Base-by-base conservation (phyloP, 768 basidiomycete genomes). In the Cystobasidium onofrii region DNA sequence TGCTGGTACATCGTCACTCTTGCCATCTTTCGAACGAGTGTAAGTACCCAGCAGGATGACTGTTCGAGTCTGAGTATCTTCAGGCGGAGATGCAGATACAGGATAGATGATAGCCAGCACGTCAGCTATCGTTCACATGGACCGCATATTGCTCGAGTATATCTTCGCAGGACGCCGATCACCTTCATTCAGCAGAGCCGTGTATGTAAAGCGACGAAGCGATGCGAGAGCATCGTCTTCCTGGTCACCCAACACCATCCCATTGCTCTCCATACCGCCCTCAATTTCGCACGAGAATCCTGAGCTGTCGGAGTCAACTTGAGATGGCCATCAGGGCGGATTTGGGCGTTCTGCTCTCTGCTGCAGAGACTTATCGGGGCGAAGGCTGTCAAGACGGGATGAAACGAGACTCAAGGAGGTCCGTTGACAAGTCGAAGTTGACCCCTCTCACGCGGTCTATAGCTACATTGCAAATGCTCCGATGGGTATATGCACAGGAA, bases 1-100 rank as follows among this genome's bases (percentile, higher is more conserved):
- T 1, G 89, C 87, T 36, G 83, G 83, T 1, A 84, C 80, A n/a
- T 82, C 74, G 1, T 76, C 75, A 0, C 31, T 15, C 1, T 41
- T 60, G 73, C 77, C 52, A 52, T 25, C 52, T 73, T 79, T 71
- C 79, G 78, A 9, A 77, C 75, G 76, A 77, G 80, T 15, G 15
- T 90, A 83, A 0, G 83, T 86, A 2, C 93, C 92, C 1, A 94
- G 85, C 9, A 92, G 82, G 52, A 85, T 86, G 39, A 90, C 74
- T 1, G 84, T 85, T 74, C 87, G 87, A 0, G 86, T 85, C 10
- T 85, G 78, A 0, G 88, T 83, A 80, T 90, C 89, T 87, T 66
- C 10, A 73, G 18, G 25, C 20, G 57, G n/a, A n/a, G 20, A 20
- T 50, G 6, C n/a, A 15, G 46, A 17, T 7, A 7, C 46, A 15